Evolutionary conservation across 2,329 filamentous ascomycete genomes (phyloP), one percentile per base, ranked within the genome.

Genomic region (Cytospora mali): DNA sequence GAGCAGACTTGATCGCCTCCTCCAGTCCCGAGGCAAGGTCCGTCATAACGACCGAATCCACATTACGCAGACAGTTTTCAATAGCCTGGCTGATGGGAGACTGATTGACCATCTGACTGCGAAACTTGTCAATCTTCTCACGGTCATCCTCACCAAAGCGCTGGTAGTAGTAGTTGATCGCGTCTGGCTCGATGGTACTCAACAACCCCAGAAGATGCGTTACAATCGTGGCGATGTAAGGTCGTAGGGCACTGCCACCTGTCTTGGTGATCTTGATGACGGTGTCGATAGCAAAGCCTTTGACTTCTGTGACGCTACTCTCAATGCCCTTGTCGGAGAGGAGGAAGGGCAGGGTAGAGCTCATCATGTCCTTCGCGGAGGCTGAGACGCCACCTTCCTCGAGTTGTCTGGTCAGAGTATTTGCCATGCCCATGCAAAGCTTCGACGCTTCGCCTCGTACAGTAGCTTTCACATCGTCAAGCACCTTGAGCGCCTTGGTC

Each of bases 391-490:
- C 88, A 42, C 91, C 90, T 51, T 92, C 88, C 73, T 97, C 92
- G 2, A 97, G 83, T 64, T 93, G 91, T 29, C 93, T 88, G 4
- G 96, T 92, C 16, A 98, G 83, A 18, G 91, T 90, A 58, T 91
- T 93, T 1, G 93, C 96, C 39, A 99, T 81, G 0, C 88, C 87
- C 73, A 93, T 88, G 70, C 93, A 96, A 5, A 99, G 82, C 64
- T 88, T 88, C 52, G 93, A 82, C 1, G 95, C 95, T 1, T 93
- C 90, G 39, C 84, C 82, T 57, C 95, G 85, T 5, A 99, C 95
- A 1, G 90, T 93, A 9, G 89, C 90, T 74, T 99, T 99, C 74
- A 98, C 96, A 74, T 99, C 95, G 74, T 99, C 95, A 6, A 98
- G 81, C 0, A 99, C 93, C 71, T 92, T 96, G 75, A 98, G 90